phyloP scores from a whole-genome alignment of 176 grass and related monocot genomes.

The Pharus latifolius region DNA sequence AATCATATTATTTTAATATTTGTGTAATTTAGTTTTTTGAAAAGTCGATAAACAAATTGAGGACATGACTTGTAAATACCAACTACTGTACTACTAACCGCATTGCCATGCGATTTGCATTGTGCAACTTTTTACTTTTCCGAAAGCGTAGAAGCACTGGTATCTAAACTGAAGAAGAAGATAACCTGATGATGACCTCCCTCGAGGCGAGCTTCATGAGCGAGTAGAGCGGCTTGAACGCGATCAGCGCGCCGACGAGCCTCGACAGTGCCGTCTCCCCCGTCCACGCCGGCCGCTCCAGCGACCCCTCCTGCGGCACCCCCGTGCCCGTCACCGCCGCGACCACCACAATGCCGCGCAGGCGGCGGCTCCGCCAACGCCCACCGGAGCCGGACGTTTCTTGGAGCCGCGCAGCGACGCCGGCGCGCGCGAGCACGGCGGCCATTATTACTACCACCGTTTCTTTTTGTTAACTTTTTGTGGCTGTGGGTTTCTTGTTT shows the following conservation, averaged over 20 bases:
- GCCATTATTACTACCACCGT: background rate
- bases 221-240: constrained; percentile 77
- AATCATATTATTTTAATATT: too few species aligned
- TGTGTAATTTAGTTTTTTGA: too few species aligned
- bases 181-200: constrained; percentile 67
- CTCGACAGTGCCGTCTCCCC: constrained; percentile 64
- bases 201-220: constrained; percentile 72
- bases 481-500: background rate
- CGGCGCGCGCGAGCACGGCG: constrained; percentile 10
- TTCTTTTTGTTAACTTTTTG: background rate
- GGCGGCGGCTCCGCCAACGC: too few species aligned
- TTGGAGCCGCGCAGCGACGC: background rate
- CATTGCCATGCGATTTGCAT: too few species aligned
- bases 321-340: background rate
- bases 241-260: constrained; percentile 58
- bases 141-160: background rate
- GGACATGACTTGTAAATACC: too few species aligned
- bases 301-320: constrained; percentile 37
- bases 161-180: background rate
- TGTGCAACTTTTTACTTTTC: too few species aligned
- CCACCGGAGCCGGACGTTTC: background rate
- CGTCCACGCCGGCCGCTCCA: constrained; percentile 60
- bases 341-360: background rate
- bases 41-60: too few species aligned
- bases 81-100: background rate